A percentile compares a stretch with the other conserved stretches of the same genome.
These are phyloP conservation scores for Yamadazyma phyllophila DNA, from an alignment of 805 yeast species.

Conservation along the genomic window DNA sequence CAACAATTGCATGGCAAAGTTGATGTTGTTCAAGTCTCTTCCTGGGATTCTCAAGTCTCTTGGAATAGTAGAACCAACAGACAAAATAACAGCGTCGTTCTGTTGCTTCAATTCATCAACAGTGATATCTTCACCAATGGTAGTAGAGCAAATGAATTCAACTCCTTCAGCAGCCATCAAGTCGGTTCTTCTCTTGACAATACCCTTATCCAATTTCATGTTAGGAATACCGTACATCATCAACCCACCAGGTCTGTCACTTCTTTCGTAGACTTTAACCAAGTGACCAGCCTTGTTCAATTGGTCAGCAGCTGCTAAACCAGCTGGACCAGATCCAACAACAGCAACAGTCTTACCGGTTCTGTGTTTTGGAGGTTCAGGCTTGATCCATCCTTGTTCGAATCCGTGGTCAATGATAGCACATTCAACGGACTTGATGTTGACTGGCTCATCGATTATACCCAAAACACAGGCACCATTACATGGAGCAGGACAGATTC, in stretches of 20 bases:
- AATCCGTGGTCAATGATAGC: constrained; percentile 96
- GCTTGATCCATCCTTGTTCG: constrained; percentile 94
- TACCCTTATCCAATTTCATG: constrained; percentile 92
- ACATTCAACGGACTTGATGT: constrained; percentile 92
- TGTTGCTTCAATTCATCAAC: constrained; percentile 62
- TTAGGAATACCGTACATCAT: constrained; percentile 99
- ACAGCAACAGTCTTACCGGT: constrained; percentile 85
- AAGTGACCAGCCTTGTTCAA: constrained; percentile 92
- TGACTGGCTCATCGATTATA: constrained; percentile 91
- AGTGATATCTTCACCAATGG: constrained; percentile 80
- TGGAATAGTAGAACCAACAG: constrained; percentile 96
- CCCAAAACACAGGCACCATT: constrained; percentile 94
- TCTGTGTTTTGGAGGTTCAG: constrained; percentile 72
- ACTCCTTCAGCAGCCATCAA: constrained; percentile 89
- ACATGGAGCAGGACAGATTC: constrained; percentile 99
- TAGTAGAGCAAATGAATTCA: constrained; percentile 68
- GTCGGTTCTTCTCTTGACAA: constrained; percentile 92
- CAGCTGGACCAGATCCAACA: constrained; percentile 97
- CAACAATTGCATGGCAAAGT: constrained; percentile 91
- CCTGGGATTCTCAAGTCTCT: constrained; percentile 94
- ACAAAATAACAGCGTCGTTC: constrained; percentile 83
- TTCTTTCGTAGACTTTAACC: constrained; percentile 89
- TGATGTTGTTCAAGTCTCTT: constrained; percentile 84
- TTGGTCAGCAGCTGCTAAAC: constrained; percentile 96
- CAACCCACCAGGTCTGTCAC: constrained; percentile 95